A percentile compares a stretch with the other conserved stretches of the same genome.
Conservation (phyloP, 768 basidiomycete species). For the Galerina sulciceps region DNA sequence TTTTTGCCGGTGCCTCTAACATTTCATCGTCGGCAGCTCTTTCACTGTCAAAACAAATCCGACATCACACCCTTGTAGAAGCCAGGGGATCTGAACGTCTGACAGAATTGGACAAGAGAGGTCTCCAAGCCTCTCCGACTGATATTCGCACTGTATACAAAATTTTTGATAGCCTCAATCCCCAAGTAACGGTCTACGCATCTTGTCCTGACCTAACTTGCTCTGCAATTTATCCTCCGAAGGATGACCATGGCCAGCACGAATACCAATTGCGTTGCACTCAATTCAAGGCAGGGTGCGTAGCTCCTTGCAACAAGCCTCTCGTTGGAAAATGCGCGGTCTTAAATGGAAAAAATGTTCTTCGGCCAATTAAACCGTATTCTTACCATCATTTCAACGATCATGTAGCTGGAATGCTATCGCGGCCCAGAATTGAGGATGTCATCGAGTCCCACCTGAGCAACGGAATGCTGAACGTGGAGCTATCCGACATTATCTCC, state of each 20-base stretch:
- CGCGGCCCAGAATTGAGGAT: slow-evolving; percentile 11
- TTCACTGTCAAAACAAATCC: background rate
- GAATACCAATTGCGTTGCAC: background rate
- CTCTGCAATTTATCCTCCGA: background rate
- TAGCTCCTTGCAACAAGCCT: background rate
- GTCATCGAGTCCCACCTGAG: slow-evolving; percentile 1
- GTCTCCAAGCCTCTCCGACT: background rate
- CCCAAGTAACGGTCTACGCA: background rate
- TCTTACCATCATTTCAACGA: slow-evolving; percentile 13
- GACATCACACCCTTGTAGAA: background rate
- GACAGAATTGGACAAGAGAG: background rate
- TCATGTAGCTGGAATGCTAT: slow-evolving; percentile 12
- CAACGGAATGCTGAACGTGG: background rate
- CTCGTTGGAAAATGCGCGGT: background rate
- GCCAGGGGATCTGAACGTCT: background rate
- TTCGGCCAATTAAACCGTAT: slow-evolving; percentile 6
- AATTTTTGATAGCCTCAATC: background rate
- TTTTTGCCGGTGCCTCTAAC: background rate
- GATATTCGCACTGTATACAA: background rate
- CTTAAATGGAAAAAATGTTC: background rate
- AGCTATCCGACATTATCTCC: background rate
- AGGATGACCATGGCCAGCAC: background rate
- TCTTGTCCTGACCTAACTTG: background rate
- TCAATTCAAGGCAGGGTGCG: background rate
- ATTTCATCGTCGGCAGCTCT: background rate